These are phyloP conservation scores for Platanus orientalis DNA, from an alignment of 164 flowering plant species.

Conservation along the genomic window DNA sequence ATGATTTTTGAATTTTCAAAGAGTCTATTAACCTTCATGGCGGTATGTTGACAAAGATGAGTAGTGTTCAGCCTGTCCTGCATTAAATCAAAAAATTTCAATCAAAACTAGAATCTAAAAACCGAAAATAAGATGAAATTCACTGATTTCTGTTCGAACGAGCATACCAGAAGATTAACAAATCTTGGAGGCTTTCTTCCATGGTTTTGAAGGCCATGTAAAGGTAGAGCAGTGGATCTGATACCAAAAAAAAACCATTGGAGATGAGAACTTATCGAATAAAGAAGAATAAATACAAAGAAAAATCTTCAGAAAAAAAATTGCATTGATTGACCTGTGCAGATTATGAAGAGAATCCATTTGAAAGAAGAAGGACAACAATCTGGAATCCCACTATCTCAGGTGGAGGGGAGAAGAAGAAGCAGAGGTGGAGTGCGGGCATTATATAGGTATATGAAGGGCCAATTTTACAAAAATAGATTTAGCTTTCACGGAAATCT, in stretches of 20 bases:
- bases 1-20: no score
- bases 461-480: background rate
- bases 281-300: background rate
- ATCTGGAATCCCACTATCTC: background rate
- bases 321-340: slow-evolving; percentile 21
- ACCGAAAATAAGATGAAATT: background rate
- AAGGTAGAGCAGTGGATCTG: slow-evolving; percentile 35
- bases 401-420: background rate
- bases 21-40: slow-evolving; percentile 38
- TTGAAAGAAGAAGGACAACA: background rate
- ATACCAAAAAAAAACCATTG: slow-evolving; percentile 2
- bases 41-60: slow-evolving; percentile 14
- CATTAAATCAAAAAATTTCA: background rate
- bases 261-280: background rate
- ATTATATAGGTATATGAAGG: no score
- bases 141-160: background rate
- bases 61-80: slow-evolving; percentile 17
- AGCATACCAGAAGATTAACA: slow-evolving; percentile 3
- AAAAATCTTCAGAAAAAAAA: background rate
- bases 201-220: slow-evolving; percentile 21
- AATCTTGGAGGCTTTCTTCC: slow-evolving; percentile 23
- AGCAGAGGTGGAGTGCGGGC: background rate
- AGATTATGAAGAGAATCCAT: slow-evolving; percentile 49
- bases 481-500: background rate
- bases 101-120: background rate